Conservation (phyloP, 768 basidiomycete species). For the Boletus reticulatus region DNA sequence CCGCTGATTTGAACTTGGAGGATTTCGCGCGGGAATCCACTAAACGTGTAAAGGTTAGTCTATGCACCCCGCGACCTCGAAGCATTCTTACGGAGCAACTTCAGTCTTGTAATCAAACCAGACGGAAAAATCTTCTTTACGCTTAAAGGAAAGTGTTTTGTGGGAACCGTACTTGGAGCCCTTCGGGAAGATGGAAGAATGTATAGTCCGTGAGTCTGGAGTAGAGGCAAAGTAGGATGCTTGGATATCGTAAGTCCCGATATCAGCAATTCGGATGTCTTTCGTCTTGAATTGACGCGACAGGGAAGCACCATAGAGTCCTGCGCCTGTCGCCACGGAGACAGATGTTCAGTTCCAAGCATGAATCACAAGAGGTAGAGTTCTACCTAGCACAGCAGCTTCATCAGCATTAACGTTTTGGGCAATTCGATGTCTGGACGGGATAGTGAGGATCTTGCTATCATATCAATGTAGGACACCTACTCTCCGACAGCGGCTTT, state of each 20-base stretch:
- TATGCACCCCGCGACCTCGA: neutral
- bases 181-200: slow-evolving; percentile 71
- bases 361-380: neutral
- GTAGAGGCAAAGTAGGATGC: slow-evolving; percentile 71
- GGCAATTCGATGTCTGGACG: slow-evolving; percentile 72
- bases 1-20: slow-evolving; percentile 71
- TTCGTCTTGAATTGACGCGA: slow-evolving; percentile 95
- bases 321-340: slow-evolving; percentile 52
- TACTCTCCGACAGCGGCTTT: slow-evolving; percentile 76
- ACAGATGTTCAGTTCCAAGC: slow-evolving; percentile 1
- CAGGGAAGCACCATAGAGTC: slow-evolving; percentile 85
- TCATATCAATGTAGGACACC: slow-evolving; percentile 26
- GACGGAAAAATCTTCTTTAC: slow-evolving; percentile 79
- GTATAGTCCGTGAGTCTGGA: slow-evolving; percentile 59
- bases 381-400: slow-evolving; percentile 79
- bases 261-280: slow-evolving; percentile 81
- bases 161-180: slow-evolving; percentile 76
- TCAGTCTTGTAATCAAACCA: slow-evolving; percentile 72
- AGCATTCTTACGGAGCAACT: slow-evolving; percentile 53
- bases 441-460: neutral
- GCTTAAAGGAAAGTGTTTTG: slow-evolving; percentile 85
- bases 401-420: slow-evolving; percentile 97
- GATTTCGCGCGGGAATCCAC: slow-evolving; percentile 72
- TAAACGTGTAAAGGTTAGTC: slow-evolving; percentile 24
- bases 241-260: slow-evolving; percentile 71